phyloP scores from a whole-genome alignment of 2,329 filamentous ascomycete species.

The Rhexocercosporidium sp. region DNA sequence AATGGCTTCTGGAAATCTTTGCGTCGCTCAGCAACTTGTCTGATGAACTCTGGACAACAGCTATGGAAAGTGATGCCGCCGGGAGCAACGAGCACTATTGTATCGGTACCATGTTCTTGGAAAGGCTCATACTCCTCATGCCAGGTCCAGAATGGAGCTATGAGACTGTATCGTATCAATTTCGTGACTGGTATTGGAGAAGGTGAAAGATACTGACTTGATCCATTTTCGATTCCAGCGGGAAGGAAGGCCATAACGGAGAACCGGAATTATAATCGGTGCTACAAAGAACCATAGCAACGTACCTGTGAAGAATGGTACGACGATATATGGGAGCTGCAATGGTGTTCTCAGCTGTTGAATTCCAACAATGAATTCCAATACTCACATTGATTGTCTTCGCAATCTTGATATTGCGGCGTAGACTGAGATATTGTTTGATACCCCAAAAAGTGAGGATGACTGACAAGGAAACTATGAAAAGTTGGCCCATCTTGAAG shows the following conservation, averaged over 20 bases:
- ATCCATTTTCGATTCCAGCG: conserved; percentile 13
- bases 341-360: background rate
- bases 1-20: conserved; percentile 37
- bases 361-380: background rate
- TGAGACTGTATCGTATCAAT: background rate
- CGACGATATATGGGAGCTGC: conserved; percentile 19
- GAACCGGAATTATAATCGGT: conserved; percentile 4
- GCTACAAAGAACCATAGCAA: conserved; percentile 13
- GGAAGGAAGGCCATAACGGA: conserved; percentile 6
- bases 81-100: conserved; percentile 66
- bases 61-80: conserved; percentile 57
- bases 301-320: conserved; percentile 13
- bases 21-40: conserved; percentile 30
- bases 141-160: conserved; percentile 19
- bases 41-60: conserved; percentile 50
- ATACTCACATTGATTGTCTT: conserved; percentile 6
- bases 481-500: background rate
- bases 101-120: conserved; percentile 47
- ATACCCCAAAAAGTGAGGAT: background rate
- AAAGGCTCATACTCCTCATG: conserved; percentile 12
- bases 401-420: conserved; percentile 16
- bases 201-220: conserved; percentile 7
- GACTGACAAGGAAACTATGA: background rate
- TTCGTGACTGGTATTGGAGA: background rate
- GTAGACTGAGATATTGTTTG: conserved; percentile 1